Percentiles rank a stretch among this genome's conserved stretches.
Conservation (phyloP, 2,329 filamentous ascomycete genomes). For the Ilyonectria sp. region DNA sequence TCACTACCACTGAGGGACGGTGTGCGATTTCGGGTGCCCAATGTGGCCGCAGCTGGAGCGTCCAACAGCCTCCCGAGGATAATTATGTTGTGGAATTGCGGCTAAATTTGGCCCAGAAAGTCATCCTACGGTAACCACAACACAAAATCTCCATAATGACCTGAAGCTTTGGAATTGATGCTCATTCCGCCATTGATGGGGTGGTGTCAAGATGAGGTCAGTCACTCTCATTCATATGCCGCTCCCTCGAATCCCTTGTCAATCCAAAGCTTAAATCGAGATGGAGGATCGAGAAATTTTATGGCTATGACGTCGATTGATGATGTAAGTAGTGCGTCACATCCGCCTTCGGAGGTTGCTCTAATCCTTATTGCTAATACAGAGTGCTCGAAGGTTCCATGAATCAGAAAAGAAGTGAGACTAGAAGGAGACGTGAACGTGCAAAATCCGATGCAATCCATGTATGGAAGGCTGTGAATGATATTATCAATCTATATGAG, state of each 20-base stretch:
- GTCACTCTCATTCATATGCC: conserved; percentile 4
- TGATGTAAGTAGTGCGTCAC: too few relatives aligned
- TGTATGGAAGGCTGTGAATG: too few relatives aligned
- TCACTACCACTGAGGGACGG: conserved; percentile 1
- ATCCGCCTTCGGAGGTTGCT: too few relatives aligned
- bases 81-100: conserved; percentile 4
- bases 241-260: neutral
- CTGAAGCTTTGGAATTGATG: neutral
- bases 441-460: too few relatives aligned
- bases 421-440: too few relatives aligned
- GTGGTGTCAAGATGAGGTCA: neutral
- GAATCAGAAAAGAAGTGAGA: too few relatives aligned
- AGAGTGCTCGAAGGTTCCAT: too few relatives aligned
- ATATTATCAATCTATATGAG: too few relatives aligned
- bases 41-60: neutral
- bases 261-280: neutral
- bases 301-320: too few relatives aligned
- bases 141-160: neutral
- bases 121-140: neutral
- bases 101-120: neutral
- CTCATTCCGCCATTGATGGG: neutral
- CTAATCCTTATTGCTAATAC: too few relatives aligned
- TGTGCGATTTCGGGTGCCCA: neutral
- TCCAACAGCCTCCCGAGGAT: neutral
- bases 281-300: too few relatives aligned